Conservation (phyloP, 2,329 filamentous ascomycete genomes). For the Colletotrichum echinochloae region DNA sequence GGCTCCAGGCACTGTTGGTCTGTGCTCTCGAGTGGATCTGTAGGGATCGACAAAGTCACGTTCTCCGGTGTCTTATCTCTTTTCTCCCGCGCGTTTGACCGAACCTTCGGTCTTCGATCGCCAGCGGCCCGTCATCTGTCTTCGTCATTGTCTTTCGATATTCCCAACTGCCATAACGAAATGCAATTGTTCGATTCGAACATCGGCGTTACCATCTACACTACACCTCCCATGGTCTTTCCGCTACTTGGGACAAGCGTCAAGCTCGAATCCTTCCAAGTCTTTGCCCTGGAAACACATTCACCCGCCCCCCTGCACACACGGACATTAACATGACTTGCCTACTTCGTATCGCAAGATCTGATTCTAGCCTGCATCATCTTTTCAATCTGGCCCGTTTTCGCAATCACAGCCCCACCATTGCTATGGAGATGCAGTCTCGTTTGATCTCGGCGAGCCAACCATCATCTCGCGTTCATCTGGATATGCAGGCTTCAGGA, state of each 20-base stretch:
- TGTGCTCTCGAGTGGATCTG: slow-evolving; percentile 3
- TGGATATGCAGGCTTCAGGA: slow-evolving; percentile 3
- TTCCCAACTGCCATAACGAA: slow-evolving; percentile 6
- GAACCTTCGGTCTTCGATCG: neutral
- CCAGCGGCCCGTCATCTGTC: slow-evolving; percentile 22
- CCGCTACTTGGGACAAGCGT: slow-evolving; percentile 8
- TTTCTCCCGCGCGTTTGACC: slow-evolving; percentile 11
- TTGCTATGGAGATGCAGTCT: slow-evolving; percentile 5
- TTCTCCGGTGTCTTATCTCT: neutral
- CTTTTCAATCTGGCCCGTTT: neutral
- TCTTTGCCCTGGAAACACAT: neutral
- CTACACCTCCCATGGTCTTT: neutral
- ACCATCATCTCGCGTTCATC: slow-evolving; percentile 6
- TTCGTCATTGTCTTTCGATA: slow-evolving; percentile 15
- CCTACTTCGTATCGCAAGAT: neutral
- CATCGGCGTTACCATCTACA: neutral
- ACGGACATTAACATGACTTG: neutral
- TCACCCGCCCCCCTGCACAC: slow-evolving; percentile 8
- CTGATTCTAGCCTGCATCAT: neutral
- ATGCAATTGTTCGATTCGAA: neutral
- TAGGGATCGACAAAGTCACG: slow-evolving; percentile 16
- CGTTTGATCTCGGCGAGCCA: slow-evolving; percentile 4
- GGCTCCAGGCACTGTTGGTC: slow-evolving; percentile 7
- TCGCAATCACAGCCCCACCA: slow-evolving; percentile 4
- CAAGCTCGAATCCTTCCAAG: slow-evolving; percentile 1